Conservation (phyloP, 805 yeast genomes). For the Yarrowia sp. region DNA sequence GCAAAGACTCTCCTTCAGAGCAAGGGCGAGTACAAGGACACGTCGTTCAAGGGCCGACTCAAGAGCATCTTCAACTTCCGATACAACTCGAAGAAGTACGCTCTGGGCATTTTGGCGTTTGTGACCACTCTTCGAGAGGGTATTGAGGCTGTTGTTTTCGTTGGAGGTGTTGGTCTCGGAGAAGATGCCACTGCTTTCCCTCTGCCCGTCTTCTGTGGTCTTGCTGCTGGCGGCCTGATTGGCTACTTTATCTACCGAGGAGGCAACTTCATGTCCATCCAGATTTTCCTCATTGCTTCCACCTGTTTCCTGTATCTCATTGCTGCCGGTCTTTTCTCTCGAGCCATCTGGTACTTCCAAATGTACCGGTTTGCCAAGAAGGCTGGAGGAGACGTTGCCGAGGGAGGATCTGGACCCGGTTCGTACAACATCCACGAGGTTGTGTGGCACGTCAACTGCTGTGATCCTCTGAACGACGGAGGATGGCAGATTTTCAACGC, state of each 20-base stretch:
- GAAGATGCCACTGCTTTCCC: constrained; percentile 75
- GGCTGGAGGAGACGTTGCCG: constrained; percentile 95
- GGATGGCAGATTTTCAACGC: constrained; percentile 99
- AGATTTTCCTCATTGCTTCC: constrained; percentile 78
- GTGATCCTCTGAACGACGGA: constrained; percentile 84
- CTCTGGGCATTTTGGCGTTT: constrained; percentile 85
- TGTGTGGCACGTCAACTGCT: constrained; percentile 97
- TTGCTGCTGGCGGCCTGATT: constrained; percentile 68
- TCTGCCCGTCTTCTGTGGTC: constrained; percentile 84
- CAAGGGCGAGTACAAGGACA: constrained; percentile 37
- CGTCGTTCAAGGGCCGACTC: constrained; percentile 44
- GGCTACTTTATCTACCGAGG: constrained; percentile 75
- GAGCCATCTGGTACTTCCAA: constrained; percentile 90
- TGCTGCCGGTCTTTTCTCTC: constrained; percentile 87
- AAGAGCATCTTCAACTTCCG: constrained; percentile 41
- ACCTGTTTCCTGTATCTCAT: constrained; percentile 87
- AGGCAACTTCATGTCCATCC: constrained; percentile 80
- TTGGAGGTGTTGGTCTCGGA: constrained; percentile 88
- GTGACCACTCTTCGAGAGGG: constrained; percentile 95
- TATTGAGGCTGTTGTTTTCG: constrained; percentile 91
- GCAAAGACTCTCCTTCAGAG: constrained; percentile 74
- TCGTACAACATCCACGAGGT: constrained; percentile 74
- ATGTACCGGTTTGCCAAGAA: constrained; percentile 55
- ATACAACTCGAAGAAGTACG: constrained; percentile 50
- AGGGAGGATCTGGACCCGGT: constrained; percentile 91